phyloP scores from a whole-genome alignment of 805 yeast species.

The Candida gorgasii region DNA sequence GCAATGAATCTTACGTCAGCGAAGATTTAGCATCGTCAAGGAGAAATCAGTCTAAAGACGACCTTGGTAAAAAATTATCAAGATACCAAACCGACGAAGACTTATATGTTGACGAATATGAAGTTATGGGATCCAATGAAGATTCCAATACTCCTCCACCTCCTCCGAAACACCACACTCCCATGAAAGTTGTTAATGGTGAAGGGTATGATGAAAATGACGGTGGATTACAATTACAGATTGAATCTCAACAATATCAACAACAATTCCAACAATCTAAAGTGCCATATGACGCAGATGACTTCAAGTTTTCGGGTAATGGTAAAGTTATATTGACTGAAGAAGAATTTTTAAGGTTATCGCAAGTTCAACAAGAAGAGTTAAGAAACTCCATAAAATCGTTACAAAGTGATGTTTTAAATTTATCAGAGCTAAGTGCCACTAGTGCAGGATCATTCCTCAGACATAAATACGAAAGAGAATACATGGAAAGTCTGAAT shows the following conservation, averaged over 20 bases:
- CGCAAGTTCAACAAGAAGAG: conserved; percentile 37
- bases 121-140: conserved; percentile 26
- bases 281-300: conserved; percentile 40
- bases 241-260: conserved; percentile 5
- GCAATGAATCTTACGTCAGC: conserved; percentile 32
- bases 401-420: conserved; percentile 46
- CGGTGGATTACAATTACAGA: conserved; percentile 1
- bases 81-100: conserved; percentile 23
- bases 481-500: conserved; percentile 23
- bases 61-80: conserved; percentile 33
- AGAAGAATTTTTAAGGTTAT: conserved; percentile 28
- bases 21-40: conserved; percentile 38
- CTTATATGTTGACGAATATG: conserved; percentile 18
- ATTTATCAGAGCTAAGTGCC: conserved; percentile 74
- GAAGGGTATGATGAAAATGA: conserved; percentile 4
- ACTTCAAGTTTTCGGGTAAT: conserved; percentile 32
- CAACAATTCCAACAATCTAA: conserved; percentile 8
- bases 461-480: conserved; percentile 62
- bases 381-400: conserved; percentile 42
- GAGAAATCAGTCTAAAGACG: conserved; percentile 34
- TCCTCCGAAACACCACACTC: conserved; percentile 31
- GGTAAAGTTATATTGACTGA: conserved; percentile 21
- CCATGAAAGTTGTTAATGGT: conserved; percentile 8
- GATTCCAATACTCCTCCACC: conserved; percentile 38
- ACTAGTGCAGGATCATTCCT: conserved; percentile 86